Conservation (phyloP, 108 stramenopile species). For the Skeletonema costatum region DNA sequence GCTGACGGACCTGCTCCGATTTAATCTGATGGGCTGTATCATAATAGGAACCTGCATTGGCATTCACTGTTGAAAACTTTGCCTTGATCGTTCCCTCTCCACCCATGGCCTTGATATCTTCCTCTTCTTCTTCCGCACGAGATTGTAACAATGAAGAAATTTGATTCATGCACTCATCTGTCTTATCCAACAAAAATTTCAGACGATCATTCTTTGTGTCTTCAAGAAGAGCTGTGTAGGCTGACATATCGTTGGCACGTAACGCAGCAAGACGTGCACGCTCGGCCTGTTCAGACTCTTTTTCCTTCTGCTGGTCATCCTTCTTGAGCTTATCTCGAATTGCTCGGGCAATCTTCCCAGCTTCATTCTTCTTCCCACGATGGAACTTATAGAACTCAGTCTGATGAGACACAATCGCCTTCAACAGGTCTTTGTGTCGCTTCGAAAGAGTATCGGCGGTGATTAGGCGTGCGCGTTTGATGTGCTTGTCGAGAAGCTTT, state of each 20-base stretch:
- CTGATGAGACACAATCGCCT: constrained; percentile 63
- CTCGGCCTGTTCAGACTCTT: constrained; percentile 70
- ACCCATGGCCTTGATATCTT: constrained; percentile 32
- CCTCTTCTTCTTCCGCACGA: constrained; percentile 59
- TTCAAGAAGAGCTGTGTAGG: constrained; percentile 81
- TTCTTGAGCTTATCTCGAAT: constrained; percentile 75
- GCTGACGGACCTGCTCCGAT: constrained; percentile 82
- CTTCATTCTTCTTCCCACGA: constrained; percentile 57
- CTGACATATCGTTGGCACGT: constrained; percentile 87
- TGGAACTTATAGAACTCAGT: constrained; percentile 85
- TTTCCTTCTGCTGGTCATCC: constrained; percentile 74
- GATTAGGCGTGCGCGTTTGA: constrained; percentile 66
- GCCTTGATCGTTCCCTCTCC: constrained; percentile 38
- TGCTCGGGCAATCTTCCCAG: constrained; percentile 55
- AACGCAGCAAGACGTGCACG: constrained; percentile 82
- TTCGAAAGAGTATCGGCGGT: constrained; percentile 67
- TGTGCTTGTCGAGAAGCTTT: constrained; percentile 70
- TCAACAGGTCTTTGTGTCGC: constrained; percentile 76
- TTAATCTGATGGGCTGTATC: constrained; percentile 75
- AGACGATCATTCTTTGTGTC: constrained; percentile 87
- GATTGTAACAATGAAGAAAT: constrained; percentile 72
- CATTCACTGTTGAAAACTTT: constrained; percentile 28
- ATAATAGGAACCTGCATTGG: constrained; percentile 74
- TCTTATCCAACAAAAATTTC: constrained; percentile 84
- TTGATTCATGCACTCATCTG: constrained; percentile 79